A percentile compares a stretch with the other conserved stretches of the same genome.
These are phyloP conservation scores for Venturia asperata DNA, from an alignment of 2,329 filamentous ascomycete species.

Conservation along the genomic window DNA sequence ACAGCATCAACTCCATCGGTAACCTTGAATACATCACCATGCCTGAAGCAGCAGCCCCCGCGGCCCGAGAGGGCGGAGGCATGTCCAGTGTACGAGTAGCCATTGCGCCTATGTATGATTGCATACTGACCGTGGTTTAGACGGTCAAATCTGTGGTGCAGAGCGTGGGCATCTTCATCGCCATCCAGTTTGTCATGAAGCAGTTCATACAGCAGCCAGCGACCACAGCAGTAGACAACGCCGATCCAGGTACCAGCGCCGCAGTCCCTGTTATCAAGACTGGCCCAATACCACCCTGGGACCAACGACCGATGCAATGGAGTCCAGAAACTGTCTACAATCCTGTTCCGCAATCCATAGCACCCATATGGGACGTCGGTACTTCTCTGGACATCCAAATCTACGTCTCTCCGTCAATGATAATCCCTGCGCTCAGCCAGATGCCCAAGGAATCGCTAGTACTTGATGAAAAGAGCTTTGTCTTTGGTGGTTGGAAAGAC, in stretches of 20 bases:
- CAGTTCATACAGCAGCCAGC: slow-evolving; percentile 36
- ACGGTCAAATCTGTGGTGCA: slow-evolving; percentile 38
- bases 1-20: background rate
- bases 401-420: slow-evolving; percentile 71
- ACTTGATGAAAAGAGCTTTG: slow-evolving; percentile 72
- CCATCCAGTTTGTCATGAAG: slow-evolving; percentile 51
- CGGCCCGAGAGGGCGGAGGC: slow-evolving; percentile 6
- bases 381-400: slow-evolving; percentile 74
- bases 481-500: slow-evolving; percentile 71
- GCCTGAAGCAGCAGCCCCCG: slow-evolving; percentile 1
- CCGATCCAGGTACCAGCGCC: slow-evolving; percentile 22
- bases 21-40: background rate
- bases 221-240: background rate
- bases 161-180: slow-evolving; percentile 52
- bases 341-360: slow-evolving; percentile 60
- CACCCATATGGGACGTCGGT: slow-evolving; percentile 79
- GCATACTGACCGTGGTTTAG: background rate
- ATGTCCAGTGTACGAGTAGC: background rate
- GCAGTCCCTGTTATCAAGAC: slow-evolving; percentile 25
- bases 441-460: slow-evolving; percentile 63
- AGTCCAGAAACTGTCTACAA: slow-evolving; percentile 53
- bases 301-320: slow-evolving; percentile 35
- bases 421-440: slow-evolving; percentile 59
- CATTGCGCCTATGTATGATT: background rate
- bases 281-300: slow-evolving; percentile 32